phyloP scores from a whole-genome alignment of 2,329 filamentous ascomycete genomes.

The Neurospora sp. region DNA sequence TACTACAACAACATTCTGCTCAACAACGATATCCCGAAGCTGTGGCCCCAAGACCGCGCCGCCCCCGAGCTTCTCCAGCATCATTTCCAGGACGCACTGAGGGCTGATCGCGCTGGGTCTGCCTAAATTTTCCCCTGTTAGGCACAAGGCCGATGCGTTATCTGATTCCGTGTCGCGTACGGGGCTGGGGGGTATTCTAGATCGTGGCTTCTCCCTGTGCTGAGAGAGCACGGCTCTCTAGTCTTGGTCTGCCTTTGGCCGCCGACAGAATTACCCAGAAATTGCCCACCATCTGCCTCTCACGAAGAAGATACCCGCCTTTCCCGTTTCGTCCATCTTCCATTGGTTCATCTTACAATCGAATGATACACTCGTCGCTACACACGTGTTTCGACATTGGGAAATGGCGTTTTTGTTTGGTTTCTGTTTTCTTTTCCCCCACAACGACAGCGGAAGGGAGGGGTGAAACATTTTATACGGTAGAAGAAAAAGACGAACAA shows the following conservation, averaged over 20 bases:
- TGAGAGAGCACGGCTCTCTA: neutral
- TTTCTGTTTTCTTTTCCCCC: neutral
- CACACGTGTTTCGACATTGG: neutral
- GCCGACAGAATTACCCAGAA: neutral
- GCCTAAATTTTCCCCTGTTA: slow-evolving; percentile 2
- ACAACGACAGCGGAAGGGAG: neutral
- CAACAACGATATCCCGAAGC: slow-evolving; percentile 13
- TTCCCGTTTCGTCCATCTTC: neutral
- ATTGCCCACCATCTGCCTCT: neutral
- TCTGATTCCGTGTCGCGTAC: neutral
- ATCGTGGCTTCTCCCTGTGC: neutral
- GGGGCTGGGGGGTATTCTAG: neutral
- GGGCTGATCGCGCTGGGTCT: slow-evolving; percentile 11
- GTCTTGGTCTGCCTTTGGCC: neutral
- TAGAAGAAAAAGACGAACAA: neutral
- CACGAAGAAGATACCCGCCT: neutral
- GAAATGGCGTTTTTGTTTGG: neutral
- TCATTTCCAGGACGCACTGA: slow-evolving; percentile 20
- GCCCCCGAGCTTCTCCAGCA: slow-evolving; percentile 20
- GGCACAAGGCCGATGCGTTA: slow-evolving; percentile 5
- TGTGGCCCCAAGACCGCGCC: slow-evolving; percentile 18
- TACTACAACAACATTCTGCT: slow-evolving; percentile 44
- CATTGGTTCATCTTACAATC: neutral
- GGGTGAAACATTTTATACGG: neutral
- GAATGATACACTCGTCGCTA: neutral